Percentiles rank a stretch among this genome's conserved stretches.
Evolutionary conservation across 139 green algal species (phyloP).

Genomic region (Picochlorum costavermella): DNA sequence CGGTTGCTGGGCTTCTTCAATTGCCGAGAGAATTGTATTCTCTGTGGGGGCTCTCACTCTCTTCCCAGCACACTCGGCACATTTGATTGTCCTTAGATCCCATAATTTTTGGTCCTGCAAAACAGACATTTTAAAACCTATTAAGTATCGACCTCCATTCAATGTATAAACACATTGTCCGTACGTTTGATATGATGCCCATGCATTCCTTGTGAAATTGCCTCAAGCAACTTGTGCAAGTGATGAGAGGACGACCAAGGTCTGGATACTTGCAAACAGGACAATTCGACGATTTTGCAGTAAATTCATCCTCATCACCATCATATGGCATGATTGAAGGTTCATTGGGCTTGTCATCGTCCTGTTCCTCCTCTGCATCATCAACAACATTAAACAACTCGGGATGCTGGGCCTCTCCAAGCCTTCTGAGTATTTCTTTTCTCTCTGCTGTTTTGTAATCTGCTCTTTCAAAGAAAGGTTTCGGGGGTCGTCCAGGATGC

Average conservation of each 20-base stretch:
- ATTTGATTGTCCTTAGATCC: neutral
- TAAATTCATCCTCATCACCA: neutral
- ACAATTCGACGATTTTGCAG: constrained; percentile 12
- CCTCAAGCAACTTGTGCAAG: constrained; percentile 36
- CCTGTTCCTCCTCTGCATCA: constrained; percentile 3
- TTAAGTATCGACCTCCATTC: neutral
- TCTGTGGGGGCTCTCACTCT: constrained; percentile 25
- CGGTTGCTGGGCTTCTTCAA: constrained; percentile 8
- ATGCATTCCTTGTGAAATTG: constrained; percentile 43
- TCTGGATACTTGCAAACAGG: constrained; percentile 34
- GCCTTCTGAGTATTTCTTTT: constrained; percentile 9
- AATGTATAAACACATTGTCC: neutral
- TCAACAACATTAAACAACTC: neutral
- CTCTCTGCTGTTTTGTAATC: constrained; percentile 15
- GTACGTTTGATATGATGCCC: constrained; percentile 28
- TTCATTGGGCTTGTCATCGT: neutral
- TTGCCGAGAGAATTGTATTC: constrained; percentile 20
- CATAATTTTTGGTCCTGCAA: neutral
- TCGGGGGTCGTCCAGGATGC: constrained; percentile 5
- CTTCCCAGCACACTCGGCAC: constrained; percentile 18
- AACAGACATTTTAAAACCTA: neutral
- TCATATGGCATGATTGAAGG: neutral
- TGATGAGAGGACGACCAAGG: constrained; percentile 22
- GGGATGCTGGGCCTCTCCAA: neutral
- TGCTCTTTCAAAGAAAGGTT: constrained; percentile 16